Conservation (phyloP, 495 filamentous ascomycete genomes). For the Friedmanniomyces endolithicus region DNA sequence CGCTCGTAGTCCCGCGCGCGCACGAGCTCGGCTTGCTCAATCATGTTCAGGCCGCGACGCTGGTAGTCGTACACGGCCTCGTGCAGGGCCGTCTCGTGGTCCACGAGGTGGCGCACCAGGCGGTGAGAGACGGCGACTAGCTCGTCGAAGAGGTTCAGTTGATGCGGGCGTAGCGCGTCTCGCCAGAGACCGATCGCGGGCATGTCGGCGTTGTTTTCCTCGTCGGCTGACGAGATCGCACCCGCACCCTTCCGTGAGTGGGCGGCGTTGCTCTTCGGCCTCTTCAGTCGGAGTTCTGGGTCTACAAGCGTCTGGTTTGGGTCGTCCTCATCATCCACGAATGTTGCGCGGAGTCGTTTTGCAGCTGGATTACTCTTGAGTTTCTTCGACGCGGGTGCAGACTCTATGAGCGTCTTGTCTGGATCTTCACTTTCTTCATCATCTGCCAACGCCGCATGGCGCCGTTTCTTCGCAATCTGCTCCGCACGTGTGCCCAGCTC, state of each 20-base stretch:
- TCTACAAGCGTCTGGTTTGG: conserved; percentile 17
- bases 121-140: conserved; percentile 15
- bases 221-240: neutral
- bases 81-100: conserved; percentile 11
- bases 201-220: neutral
- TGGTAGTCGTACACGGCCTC: conserved; percentile 15
- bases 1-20: conserved; percentile 6
- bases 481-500: neutral
- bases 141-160: conserved; percentile 21
- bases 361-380: neutral
- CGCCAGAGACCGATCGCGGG: conserved; percentile 10
- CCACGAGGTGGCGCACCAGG: conserved; percentile 13
- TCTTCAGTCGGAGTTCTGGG: neutral
- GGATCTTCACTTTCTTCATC: conserved; percentile 2
- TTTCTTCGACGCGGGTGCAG: neutral
- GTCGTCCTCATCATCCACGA: neutral
- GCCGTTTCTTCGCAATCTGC: neutral
- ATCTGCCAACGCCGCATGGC: neutral
- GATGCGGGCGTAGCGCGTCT: conserved; percentile 5
- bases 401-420: conserved; percentile 16
- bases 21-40: conserved; percentile 9
- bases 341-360: neutral
- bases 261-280: neutral
- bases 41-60: conserved; percentile 1
- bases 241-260: neutral